Conservation (phyloP, 139 green algal species). For the Asterochloris sp. region DNA sequence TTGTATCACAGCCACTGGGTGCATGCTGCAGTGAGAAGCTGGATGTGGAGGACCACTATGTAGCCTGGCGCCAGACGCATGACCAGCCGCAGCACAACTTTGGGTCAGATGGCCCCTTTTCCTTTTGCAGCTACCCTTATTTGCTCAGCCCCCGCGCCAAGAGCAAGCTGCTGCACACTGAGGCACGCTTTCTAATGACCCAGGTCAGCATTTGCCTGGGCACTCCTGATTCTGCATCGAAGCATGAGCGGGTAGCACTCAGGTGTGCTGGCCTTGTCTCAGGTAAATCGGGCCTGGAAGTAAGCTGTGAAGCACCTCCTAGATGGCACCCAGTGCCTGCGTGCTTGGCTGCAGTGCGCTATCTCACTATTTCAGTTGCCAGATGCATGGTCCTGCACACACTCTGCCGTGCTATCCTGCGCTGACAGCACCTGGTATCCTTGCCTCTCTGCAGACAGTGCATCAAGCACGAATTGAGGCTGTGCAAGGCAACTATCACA, state of each 20-base stretch:
- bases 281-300: too few relatives aligned
- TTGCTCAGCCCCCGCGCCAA: conserved; percentile 87
- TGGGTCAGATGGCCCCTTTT: conserved; percentile 73
- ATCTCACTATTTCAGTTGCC: too few relatives aligned
- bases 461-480: conserved; percentile 67
- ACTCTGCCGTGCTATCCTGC: too few relatives aligned
- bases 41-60: conserved; percentile 89
- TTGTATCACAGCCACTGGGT: too few relatives aligned
- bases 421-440: too few relatives aligned
- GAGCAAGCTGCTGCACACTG: conserved; percentile 80
- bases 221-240: background rate
- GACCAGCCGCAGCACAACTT: conserved; percentile 43
- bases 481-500: conserved; percentile 39
- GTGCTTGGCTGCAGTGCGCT: background rate
- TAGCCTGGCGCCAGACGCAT: conserved; percentile 75
- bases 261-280: too few relatives aligned
- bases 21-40: conserved; percentile 70
- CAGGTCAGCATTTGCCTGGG: conserved; percentile 21
- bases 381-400: too few relatives aligned
- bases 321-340: too few relatives aligned
- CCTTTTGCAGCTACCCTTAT: conserved; percentile 91
- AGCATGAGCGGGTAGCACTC: background rate
- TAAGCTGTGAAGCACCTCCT: too few relatives aligned
- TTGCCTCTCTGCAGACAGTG: conserved; percentile 18
- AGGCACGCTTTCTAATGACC: conserved; percentile 63